phyloP scores from a whole-genome alignment of 805 yeast genomes.

The Metschnikowia peoriensis region DNA sequence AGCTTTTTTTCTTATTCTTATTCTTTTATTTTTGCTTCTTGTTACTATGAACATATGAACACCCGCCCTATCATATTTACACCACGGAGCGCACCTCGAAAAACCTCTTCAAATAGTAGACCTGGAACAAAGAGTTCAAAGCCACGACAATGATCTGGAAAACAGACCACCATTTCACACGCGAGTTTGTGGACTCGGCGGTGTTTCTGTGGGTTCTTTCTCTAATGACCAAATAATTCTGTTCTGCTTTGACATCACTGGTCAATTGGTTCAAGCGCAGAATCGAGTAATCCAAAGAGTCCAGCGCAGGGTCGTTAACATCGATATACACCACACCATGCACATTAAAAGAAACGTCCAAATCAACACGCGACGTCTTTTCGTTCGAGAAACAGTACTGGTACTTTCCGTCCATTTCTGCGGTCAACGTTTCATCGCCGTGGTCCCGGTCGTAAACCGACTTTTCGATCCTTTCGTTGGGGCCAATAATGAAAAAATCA shows the following conservation, averaged over 20 bases:
- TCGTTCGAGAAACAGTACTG: conserved; percentile 92
- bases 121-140: conserved; percentile 86
- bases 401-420: conserved; percentile 68
- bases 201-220: conserved; percentile 98
- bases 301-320: conserved; percentile 68
- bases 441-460: conserved; percentile 62
- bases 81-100: conserved; percentile 93
- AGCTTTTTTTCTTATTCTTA: neutral
- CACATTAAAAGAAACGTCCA: conserved; percentile 92
- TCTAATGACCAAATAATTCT: conserved; percentile 87
- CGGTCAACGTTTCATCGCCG: conserved; percentile 72
- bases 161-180: conserved; percentile 97
- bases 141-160: conserved; percentile 87
- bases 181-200: conserved; percentile 93
- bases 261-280: conserved; percentile 71
- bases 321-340: conserved; percentile 90
- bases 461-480: conserved; percentile 48
- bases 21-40: neutral
- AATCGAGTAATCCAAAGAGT: conserved; percentile 82
- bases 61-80: conserved; percentile 23
- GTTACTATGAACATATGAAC: conserved; percentile 21
- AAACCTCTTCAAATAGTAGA: conserved; percentile 88
- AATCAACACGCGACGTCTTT: conserved; percentile 63
- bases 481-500: conserved; percentile 55
- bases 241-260: conserved; percentile 88